Evolutionary conservation across 805 yeast species (phyloP).

Genomic region (Schizosaccharomyces cryophilus): DNA sequence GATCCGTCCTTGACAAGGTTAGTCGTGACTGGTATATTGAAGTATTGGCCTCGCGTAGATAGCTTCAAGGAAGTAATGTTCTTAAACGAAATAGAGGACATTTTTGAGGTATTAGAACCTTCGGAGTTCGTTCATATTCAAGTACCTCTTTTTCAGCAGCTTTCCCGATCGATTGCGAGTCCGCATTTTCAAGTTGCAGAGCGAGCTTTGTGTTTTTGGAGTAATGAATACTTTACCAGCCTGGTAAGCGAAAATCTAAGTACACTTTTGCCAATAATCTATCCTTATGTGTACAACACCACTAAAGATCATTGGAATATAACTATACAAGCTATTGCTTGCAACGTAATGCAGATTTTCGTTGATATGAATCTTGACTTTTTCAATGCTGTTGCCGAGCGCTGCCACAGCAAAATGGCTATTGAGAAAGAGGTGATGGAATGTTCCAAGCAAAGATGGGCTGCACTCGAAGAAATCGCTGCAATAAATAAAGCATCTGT

Average conservation of each 20-base stretch:
- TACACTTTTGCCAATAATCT: conserved; percentile 73
- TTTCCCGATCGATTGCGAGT: conserved; percentile 77
- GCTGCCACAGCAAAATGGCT: conserved; percentile 6
- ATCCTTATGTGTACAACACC: conserved; percentile 69
- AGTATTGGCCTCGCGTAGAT: conserved; percentile 92
- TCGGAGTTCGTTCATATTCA: conserved; percentile 74
- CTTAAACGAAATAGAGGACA: conserved; percentile 84
- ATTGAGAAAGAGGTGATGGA: conserved; percentile 17
- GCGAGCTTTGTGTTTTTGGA: conserved; percentile 81
- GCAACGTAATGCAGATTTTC: conserved; percentile 70
- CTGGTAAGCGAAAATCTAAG: conserved; percentile 73
- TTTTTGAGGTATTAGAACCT: conserved; percentile 88
- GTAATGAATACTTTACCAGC: conserved; percentile 76
- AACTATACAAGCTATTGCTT: conserved; percentile 75
- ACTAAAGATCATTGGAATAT: conserved; percentile 75
- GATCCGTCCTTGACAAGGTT: conserved; percentile 83
- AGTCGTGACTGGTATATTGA: conserved; percentile 75
- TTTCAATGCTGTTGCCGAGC: conserved; percentile 81
- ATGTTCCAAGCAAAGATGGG: too few species aligned
- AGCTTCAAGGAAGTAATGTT: conserved; percentile 92
- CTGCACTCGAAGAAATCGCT: too few species aligned
- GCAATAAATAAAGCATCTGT: too few species aligned
- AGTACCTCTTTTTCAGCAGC: conserved; percentile 78
- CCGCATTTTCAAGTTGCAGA: conserved; percentile 96
- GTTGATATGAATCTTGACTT: conserved; percentile 78